Conservation (phyloP, 306 rosid species). For the Cyamopsis tetragonoloba region DNA sequence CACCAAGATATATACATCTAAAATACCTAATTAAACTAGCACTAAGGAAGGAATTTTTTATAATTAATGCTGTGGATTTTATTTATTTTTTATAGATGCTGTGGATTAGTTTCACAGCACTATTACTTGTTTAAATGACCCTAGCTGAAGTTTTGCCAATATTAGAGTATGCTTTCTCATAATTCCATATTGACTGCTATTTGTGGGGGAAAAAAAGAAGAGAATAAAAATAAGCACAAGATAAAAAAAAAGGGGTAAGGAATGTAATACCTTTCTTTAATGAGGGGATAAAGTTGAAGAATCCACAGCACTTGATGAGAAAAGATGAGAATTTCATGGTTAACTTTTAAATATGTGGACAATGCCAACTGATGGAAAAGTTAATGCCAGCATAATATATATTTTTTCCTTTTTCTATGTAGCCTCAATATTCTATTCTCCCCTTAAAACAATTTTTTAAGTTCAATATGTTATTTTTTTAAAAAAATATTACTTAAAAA, state of each 20-base stretch:
- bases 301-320: constrained; percentile 37
- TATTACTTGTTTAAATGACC: neutral
- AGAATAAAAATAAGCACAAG: constrained; percentile 43
- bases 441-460: neutral
- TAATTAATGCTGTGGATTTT: neutral
- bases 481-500: neutral
- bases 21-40: neutral
- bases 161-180: neutral
- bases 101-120: constrained; percentile 16
- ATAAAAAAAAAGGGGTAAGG: constrained; percentile 44
- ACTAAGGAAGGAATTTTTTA: constrained; percentile 2
- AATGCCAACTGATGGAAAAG: constrained; percentile 28
- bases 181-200: constrained; percentile 38
- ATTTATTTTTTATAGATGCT: no score
- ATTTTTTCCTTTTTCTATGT: constrained; percentile 7
- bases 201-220: constrained; percentile 39
- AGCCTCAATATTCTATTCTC: constrained; percentile 13
- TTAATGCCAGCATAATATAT: constrained; percentile 20
- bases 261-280: constrained; percentile 69
- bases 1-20: neutral
- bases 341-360: constrained; percentile 38
- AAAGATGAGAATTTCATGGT: constrained; percentile 40
- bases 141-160: neutral
- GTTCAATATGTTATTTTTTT: neutral
- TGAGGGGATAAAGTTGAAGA: constrained; percentile 55